Evolutionary conservation across 1,139 yeast species (phyloP), one percentile per base, ranked within the genome.

Genomic region (Wickerhamiella pararugosa): DNA sequence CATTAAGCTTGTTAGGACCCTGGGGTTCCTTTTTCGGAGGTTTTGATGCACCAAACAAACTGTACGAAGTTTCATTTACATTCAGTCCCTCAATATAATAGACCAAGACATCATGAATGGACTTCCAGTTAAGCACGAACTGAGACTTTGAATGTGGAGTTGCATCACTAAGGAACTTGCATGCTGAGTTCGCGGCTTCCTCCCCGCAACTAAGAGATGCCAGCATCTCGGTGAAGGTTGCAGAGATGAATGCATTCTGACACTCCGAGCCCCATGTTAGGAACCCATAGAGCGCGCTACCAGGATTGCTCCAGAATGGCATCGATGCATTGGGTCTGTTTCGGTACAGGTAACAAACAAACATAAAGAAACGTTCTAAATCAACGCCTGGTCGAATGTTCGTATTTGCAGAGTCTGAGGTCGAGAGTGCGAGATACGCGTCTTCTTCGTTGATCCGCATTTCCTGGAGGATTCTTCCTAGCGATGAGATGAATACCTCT

Each of bases 401-500:
- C 73, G 79, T 44, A 69, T 59, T 51, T 70, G 65, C 69, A 43
- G 36, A 44, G 40, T 51, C 64, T 32, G 45, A 49, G 47, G 43
- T 65, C 53, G 50, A 64, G 67, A 53, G 70, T 65, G 51, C 71
- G 62, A 8, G 83, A 73, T 43, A 82, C 59, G 43, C 61, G 56
- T 90, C 97, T 54, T 90, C 98, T 57, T 90, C 97, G 9, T 76
- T 74, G 51, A 83, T 83, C 51, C 92, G 72, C 55, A 90, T 71
- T 53, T 79, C 80, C 5, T 87, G 80, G 45, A 90, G 66, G 10
- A 87, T 66, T 45, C 83, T 78, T 1, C 96, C 94, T 36, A 82
- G 73, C 53, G 81, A 78, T 7, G 75, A 66, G 27, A 86, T 73
- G 49, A 84, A 76, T 3, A 70, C 64, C 38, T 70, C 73, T 34